Evolutionary conservation across 2,329 filamentous ascomycete species (phyloP), one percentile per base, ranked within the genome.

Genomic region (Monilinia vaccinii-corymbosi): DNA sequence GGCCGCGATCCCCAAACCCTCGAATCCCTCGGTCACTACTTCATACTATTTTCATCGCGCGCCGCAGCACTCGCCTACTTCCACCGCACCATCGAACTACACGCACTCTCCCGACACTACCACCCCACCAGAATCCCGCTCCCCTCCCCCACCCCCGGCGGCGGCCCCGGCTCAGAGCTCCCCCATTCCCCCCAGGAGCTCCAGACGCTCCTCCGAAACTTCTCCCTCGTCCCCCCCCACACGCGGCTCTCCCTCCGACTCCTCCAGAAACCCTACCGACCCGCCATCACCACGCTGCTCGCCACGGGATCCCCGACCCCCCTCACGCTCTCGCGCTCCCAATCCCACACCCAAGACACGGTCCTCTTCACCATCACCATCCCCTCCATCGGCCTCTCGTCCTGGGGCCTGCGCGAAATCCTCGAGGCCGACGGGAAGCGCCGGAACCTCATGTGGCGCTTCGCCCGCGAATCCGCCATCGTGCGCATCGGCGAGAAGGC

Each of bases 11-110:
- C 81, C 4, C 71, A 77, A 60, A 89, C 85, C 11, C 78, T 89
- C 53, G 81, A 83, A 60, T 81, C 84, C 4, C 72, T 81, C 1
- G 84, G 83, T 61, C 79, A 79, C 67, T 92, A 91, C 74, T 85
- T 82, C 72, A 75, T 93, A 59, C 77, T 89, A 58, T 93, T 92
- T 76, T 76, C 80, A 62, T 80, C 76, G 25, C 69, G 75, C 21
- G 74, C 76, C n/a, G 81, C 84, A 14, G 87, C 88, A 0, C 71
- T 75, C 9, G 77, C 81, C 45, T 92, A 89, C 72, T 78, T 81
- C 57, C 75, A 77, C 28, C 80, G 84, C 62, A 77, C 79, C 0
- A 68, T 72, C 10, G 74, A 79, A 7, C 73, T 87, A 18, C 80
- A 82, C 70, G 69, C 70, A 16, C 70, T 84, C 5, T 74, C 75